These are phyloP conservation scores for Cyberlindnera maritima DNA, from an alignment of 805 yeast genomes.

Conservation along the genomic window DNA sequence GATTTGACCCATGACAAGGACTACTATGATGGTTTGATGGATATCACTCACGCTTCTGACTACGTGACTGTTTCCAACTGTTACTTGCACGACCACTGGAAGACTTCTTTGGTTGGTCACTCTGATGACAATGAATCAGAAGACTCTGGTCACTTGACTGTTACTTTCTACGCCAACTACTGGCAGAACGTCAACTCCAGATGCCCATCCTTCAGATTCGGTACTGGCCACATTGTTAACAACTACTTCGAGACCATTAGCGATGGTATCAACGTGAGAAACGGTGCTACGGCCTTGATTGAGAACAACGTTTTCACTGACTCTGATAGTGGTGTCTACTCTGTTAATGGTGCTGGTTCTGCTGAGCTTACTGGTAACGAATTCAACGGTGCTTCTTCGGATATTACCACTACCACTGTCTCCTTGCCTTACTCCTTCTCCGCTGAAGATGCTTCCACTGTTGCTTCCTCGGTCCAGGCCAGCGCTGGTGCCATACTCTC, in stretches of 20 bases:
- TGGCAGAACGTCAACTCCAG: constrained; percentile 10
- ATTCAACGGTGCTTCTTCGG: constrained; percentile 2
- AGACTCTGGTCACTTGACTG: constrained; percentile 8
- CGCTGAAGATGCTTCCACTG: background rate
- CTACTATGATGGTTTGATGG: constrained; percentile 8
- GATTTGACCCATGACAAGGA: constrained; percentile 8
- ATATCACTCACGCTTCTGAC: constrained; percentile 7
- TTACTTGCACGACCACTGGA: constrained; percentile 8
- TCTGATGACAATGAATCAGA: constrained; percentile 6
- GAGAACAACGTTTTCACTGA: constrained; percentile 9
- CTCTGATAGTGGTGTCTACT: constrained; percentile 4
- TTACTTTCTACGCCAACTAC: constrained; percentile 3
- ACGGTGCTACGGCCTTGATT: background rate
- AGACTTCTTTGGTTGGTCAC: constrained; percentile 9
- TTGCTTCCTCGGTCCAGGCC: constrained; percentile 2
- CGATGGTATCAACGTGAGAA: constrained; percentile 9
- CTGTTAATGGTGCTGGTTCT: constrained; percentile 7
- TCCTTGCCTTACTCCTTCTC: constrained; percentile 5
- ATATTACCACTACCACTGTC: constrained; percentile 1
- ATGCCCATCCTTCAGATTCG: constrained; percentile 10
- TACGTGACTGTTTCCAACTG: constrained; percentile 7
- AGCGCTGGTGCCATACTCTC: constrained; percentile 6
- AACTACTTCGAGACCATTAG: constrained; percentile 1
- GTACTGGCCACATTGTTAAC: constrained; percentile 8
- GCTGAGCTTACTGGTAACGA: constrained; percentile 4